Evolutionary conservation across 345 rosid species (phyloP), one percentile per base, ranked within the genome.

Genomic region (Fremontodendron californicum): DNA sequence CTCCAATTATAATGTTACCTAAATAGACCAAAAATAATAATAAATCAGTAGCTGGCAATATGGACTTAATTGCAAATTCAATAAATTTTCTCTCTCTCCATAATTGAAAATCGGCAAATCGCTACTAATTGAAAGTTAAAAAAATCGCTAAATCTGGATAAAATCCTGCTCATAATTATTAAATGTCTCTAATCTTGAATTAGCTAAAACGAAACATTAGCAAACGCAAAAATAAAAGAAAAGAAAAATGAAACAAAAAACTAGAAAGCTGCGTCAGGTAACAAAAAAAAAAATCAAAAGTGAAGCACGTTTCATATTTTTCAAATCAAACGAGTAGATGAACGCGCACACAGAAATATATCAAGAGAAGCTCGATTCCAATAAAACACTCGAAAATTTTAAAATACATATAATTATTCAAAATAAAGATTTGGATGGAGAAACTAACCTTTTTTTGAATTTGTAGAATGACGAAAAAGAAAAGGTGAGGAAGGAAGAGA

Each of bases 391-490:
- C 42, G 29, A 51, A 54, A 37, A 15, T n/a, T 25, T 6, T 55
- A 11, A 52, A 52, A 37, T 1, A 52, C 11, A 19, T 0, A n/a
- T n/a, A 21, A 35, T n/a, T 2, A n/a, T n/a, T n/a, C n/a, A 35
- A 35, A 54, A 0, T 21, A 39, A 25, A 73, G 2, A 37, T 21
- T n/a, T 37, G 19, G 48, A 12, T 23, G 37, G 7, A 55, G 51
- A 55, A 73, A 73, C 37, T 7, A 73, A 73, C 76, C 76, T n/a
- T n/a, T 23, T 23, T 55, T 37, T 40, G 5, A 54, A 73, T 73
- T 54, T 13, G 43, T 39, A 37, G 19, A 71, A 51, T n/a, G n/a
- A n/a, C n/a, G n/a, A n/a, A n/a, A n/a, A n/a, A n/a, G n/a, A n/a
- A n/a, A n/a, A n/a, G n/a, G n/a, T n/a, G n/a, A n/a, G n/a, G n/a